Base-by-base conservation (phyloP, 192 early-diverging fungal species). In the Backusella westeae region DNA sequence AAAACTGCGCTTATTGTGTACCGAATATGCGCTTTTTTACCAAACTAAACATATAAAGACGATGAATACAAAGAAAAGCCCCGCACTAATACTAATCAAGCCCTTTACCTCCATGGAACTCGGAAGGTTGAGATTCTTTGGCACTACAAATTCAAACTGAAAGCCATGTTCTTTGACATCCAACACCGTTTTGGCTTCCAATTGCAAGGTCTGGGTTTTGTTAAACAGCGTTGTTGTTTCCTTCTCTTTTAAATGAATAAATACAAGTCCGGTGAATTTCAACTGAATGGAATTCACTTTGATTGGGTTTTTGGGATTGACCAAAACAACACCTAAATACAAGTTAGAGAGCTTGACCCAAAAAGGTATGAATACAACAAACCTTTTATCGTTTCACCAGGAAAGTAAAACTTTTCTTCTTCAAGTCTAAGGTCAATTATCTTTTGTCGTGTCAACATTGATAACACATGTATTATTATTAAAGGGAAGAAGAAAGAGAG, bases 331-430 rank as follows among this genome's bases (percentile, higher is more conserved):
- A 46, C 78, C 82, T 83, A 69, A 15, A 49, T 6, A 49, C 2
- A 19, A 71, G 1, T 42, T 36, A 23, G 6, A 21, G 77, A 6
- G 34, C 29, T 65, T 26, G 19, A 67, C 17, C 17, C 1, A 36
- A 67, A 32, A 29, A 38, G 29, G 44, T 38, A 66, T 46, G 56
- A 36, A 34, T 26, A 38, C 10, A 52, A 26, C 6, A 35, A 72
- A 78, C 82, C 82, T 80, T 80, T 74, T 7, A 83, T 73, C 1
- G 73, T 74, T 35, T 83, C 78, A 26, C 82, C 78, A 35, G 82
- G 82, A 49, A 83, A 83, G 38, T 83, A 83, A 46, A 75, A 83
- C 67, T 77, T 80, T 59, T 83, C 82, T 68, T 78, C 79, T 38
- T 79, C 73, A 26, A 83, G 73, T 8, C 38, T 66, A 73, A 83